These are phyloP conservation scores for Marasmius oreades DNA, from an alignment of 1,284 basidiomycete species.

Conservation along the genomic window DNA sequence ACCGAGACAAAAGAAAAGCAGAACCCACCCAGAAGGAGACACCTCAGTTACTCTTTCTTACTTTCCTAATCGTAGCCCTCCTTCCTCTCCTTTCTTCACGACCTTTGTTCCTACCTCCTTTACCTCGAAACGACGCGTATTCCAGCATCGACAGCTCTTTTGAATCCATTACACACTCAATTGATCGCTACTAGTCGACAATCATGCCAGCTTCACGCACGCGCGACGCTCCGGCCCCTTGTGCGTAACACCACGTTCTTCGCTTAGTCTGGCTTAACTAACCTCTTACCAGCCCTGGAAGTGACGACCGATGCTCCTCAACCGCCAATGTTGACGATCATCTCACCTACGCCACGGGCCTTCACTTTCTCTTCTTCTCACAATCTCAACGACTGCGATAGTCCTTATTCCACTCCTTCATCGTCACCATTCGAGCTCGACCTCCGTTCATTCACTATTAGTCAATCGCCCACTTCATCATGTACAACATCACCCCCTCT, in stretches of 20 bases:
- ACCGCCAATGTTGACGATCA: slow-evolving; percentile 58
- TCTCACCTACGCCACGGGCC: slow-evolving; percentile 75
- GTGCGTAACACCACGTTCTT: slow-evolving; percentile 37
- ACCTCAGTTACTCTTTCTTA: slow-evolving; percentile 32
- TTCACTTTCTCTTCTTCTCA: slow-evolving; percentile 59
- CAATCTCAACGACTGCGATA: slow-evolving; percentile 42
- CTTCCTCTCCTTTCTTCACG: slow-evolving; percentile 16
- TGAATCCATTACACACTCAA: slow-evolving; percentile 29
- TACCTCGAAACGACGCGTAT: slow-evolving; percentile 19
- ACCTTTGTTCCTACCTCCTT: slow-evolving; percentile 25
- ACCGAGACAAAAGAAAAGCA: slow-evolving; percentile 44
- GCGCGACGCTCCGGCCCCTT: slow-evolving; percentile 62
- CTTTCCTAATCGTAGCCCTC: slow-evolving; percentile 14
- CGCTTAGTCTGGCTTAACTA: slow-evolving; percentile 9
- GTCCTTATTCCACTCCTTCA: slow-evolving; percentile 63
- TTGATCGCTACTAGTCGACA: slow-evolving; percentile 17
- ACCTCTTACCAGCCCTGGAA: slow-evolving; percentile 55
- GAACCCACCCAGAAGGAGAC: slow-evolving; percentile 34
- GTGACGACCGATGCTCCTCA: slow-evolving; percentile 62
- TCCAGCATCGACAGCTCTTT: neutral
- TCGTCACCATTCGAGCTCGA: slow-evolving; percentile 69
- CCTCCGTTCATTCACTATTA: slow-evolving; percentile 47
- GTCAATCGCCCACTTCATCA: slow-evolving; percentile 35
- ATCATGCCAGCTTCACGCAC: slow-evolving; percentile 75
- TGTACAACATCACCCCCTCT: slow-evolving; percentile 25